Evolutionary conservation across 805 yeast species (phyloP), one percentile per base, ranked within the genome.

Genomic region (Wickerhamiella australiensis): DNA sequence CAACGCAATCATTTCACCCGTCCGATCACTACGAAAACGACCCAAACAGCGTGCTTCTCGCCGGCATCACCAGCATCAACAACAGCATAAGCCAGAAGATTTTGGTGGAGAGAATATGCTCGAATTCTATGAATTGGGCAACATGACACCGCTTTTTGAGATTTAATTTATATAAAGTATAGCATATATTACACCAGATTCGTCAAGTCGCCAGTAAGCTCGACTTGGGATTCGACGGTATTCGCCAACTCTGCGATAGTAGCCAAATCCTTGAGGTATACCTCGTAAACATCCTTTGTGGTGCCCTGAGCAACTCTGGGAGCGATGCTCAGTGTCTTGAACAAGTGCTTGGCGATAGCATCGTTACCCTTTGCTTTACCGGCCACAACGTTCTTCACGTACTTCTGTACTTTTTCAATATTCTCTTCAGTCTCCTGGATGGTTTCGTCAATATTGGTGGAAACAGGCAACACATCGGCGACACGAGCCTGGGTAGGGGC

Each of bases 161-260:
- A 44, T 55, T 20, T 53, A 42, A 35, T 35, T 37, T 46, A 46
- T 46, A 31, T 25, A 46, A 27, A 18, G 23, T 36, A 35, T 29
- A 33, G 38, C 38, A 33, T 33, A 15, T 33, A 40, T 51, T 58
- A 73, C 37, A 72, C 68, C 51, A 73, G 63, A 31, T 81, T 77
- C 44, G 85, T 79, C 59, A 85, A 73, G 64, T 83, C 78, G 44
- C 86, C 79, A 59, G 86, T 78, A 61, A 82, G 72, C 63, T 82
- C 88, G 55, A 85, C 74, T 69, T 86, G 95, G 55, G 86, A 82
- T 69, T 82, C 84, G 58, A 86, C 79, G 50, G 92, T 83, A 57
- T 81, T 78, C 51, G 94, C 81, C 66, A 86, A 73, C 62, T 81
- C 83, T 62, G 84, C 90, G 54, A 86, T 75, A 78, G 85, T 77